phyloP scores from a whole-genome alignment of 2,329 filamentous ascomycete genomes.

The Didymella pinodella region DNA sequence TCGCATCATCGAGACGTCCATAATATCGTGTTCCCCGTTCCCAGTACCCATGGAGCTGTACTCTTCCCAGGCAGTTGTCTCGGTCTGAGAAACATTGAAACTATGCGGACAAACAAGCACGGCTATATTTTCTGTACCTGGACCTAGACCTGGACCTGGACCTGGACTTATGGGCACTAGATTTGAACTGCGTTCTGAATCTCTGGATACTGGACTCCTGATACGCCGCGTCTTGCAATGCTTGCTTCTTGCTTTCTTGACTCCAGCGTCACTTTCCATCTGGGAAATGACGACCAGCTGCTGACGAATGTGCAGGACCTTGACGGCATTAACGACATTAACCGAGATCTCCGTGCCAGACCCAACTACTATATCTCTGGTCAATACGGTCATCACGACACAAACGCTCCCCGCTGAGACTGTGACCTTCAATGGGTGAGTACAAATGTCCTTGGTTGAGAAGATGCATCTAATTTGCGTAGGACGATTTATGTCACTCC shows the following conservation, averaged over 20 bases:
- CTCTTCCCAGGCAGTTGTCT: too few species aligned
- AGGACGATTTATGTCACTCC: constrained; percentile 4
- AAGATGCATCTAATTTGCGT: not conserved
- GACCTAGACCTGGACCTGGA: constrained; percentile 1
- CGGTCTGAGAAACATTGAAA: not conserved
- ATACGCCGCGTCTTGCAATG: constrained; percentile 4
- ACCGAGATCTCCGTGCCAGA: constrained; percentile 1
- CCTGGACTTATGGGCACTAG: not conserved
- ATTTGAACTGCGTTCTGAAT: not conserved
- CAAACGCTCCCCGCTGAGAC: constrained; percentile 2
- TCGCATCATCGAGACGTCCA: not conserved
- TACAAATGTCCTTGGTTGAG: not conserved
- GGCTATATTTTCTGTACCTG: not conserved
- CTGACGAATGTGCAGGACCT: constrained; percentile 10
- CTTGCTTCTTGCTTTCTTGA: not conserved
- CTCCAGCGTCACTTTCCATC: not conserved
- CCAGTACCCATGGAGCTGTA: not conserved
- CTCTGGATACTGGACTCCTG: not conserved
- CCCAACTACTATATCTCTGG: constrained; percentile 1
- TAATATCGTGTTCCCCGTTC: not conserved
- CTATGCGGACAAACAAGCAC: not conserved
- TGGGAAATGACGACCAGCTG: not conserved
- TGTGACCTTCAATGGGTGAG: constrained; percentile 10
- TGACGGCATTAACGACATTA: constrained; percentile 4
- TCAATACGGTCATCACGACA: constrained; percentile 4